phyloP scores from a whole-genome alignment of 2,329 filamentous ascomycete species.

The Pseudocercospora fuligena region DNA sequence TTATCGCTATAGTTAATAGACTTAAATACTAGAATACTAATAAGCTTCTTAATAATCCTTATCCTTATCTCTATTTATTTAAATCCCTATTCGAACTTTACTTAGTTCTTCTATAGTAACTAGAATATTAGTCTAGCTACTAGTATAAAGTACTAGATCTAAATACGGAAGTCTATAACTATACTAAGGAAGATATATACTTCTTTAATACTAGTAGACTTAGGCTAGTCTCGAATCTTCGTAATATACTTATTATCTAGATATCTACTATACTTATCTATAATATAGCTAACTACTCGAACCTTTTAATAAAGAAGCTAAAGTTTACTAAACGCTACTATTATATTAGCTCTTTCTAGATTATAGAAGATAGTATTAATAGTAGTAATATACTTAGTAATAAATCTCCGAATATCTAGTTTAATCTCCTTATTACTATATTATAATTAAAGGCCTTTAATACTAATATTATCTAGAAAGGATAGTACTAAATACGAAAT shows the following conservation, averaged over 20 bases:
- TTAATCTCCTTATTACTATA: constrained; percentile 7
- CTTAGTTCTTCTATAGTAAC: too few relatives aligned
- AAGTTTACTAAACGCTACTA: not conserved
- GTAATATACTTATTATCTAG: too few relatives aligned
- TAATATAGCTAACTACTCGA: too few relatives aligned
- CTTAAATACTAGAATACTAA: not conserved
- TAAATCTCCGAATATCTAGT: not conserved
- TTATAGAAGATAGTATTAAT: not conserved
- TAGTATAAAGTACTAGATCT: not conserved
- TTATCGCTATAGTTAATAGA: too few relatives aligned
- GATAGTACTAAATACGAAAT: too few relatives aligned
- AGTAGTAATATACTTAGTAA: not conserved
- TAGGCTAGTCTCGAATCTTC: too few relatives aligned
- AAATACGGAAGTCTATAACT: not conserved
- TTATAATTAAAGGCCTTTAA: not conserved
- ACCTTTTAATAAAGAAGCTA: not conserved
- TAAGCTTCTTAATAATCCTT: not conserved
- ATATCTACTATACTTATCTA: too few relatives aligned
- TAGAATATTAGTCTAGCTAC: not conserved
- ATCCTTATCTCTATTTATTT: not conserved
- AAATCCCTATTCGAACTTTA: not conserved
- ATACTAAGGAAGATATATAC: too few relatives aligned
- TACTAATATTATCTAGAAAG: too few relatives aligned
- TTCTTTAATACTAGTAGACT: too few relatives aligned
- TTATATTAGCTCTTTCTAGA: constrained; percentile 3